Evolutionary conservation across 768 basidiomycete species (phyloP), one percentile per base, ranked within the genome.

Genomic region (Termitomyces sp.): DNA sequence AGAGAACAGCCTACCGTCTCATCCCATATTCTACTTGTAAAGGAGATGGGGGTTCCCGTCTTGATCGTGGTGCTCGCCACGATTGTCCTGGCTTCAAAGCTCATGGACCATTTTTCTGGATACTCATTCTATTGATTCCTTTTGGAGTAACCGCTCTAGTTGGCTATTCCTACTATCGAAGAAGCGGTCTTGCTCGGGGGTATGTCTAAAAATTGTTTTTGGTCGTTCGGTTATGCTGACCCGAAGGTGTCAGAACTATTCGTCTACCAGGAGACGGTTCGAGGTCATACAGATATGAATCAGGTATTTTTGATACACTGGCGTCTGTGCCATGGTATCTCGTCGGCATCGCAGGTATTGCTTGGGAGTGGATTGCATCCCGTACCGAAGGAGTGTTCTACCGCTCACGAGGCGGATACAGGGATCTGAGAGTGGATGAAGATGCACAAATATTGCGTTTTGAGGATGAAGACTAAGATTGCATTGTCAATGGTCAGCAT

Each of bases 271-370:
- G 85, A 37, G 80, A 80, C 19, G 76, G 71, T 3, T 64, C 72
- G 10, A 42, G 52, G 61, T 63, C 68, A 34, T 59, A 67, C 25
- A 63, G 68, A 37, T 59, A 67, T 23, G 67, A 66, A 27, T 76
- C 80, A 5, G 78, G 84, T 16, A 57, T 76, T 0, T 56, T 94
- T 56, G 85, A 78, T 21, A 94, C 91, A 3, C 66, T 97, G 41
- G 92, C 91, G 1, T 92, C 90, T 10, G 81, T 98, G 2, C 95
- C 95, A 0, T 95, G 88, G 86, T 95, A 90, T 77, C 67, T 96
- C 49, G 64, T 97, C 42, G 95, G 94, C 21, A 62, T 94, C 23
- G 81, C 77, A 0, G 83, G 88, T 1, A 83, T 92, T 56, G 89
- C 83, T 3, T 86, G 80, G 72, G 88, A 87, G 66, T 84, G 81